These are phyloP conservation scores for Barnettozyma hawaiiensis DNA, from an alignment of 1,139 yeast genomes.

Conservation along the genomic window DNA sequence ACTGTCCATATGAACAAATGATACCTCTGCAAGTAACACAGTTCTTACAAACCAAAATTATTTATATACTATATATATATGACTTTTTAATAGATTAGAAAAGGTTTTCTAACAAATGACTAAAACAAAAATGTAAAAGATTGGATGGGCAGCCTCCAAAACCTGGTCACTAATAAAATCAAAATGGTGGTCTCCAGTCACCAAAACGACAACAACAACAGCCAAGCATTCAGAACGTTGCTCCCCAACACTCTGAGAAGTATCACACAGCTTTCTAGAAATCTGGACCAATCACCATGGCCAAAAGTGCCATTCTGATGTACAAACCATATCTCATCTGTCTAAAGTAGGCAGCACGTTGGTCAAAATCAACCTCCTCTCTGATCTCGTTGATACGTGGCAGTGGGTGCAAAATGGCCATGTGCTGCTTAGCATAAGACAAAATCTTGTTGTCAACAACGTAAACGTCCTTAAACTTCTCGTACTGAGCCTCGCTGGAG, in stretches of 20 bases:
- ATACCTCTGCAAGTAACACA: slow-evolving; percentile 65
- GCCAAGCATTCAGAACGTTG: not conserved
- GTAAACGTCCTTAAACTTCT: slow-evolving; percentile 85
- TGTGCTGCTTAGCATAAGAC: slow-evolving; percentile 91
- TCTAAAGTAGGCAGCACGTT: slow-evolving; percentile 98
- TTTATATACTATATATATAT: too few relatives aligned
- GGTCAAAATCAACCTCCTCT: slow-evolving; percentile 98
- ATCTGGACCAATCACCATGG: slow-evolving; percentile 93
- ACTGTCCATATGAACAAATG: slow-evolving; percentile 97
- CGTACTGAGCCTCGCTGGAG: slow-evolving; percentile 66
- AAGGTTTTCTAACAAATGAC: not conserved
- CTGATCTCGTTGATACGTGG: slow-evolving; percentile 96
- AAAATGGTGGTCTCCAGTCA: slow-evolving; percentile 5
- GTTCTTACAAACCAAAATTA: not conserved
- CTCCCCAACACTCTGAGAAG: not conserved
- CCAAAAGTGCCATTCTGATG: slow-evolving; percentile 97
- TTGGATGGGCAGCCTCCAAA: not conserved
- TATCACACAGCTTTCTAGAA: slow-evolving; percentile 27
- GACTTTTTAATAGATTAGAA: not conserved
- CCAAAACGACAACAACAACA: not conserved
- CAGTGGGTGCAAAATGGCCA: slow-evolving; percentile 98
- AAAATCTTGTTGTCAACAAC: slow-evolving; percentile 89
- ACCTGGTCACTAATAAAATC: not conserved
- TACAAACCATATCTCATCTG: slow-evolving; percentile 98
- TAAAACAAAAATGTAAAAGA: not conserved